A percentile compares a stretch with the other conserved stretches of the same genome.
These are phyloP conservation scores for Puccinellia tenuiflora DNA, from an alignment of 176 grass and related monocot genomes.

Conservation along the genomic window DNA sequence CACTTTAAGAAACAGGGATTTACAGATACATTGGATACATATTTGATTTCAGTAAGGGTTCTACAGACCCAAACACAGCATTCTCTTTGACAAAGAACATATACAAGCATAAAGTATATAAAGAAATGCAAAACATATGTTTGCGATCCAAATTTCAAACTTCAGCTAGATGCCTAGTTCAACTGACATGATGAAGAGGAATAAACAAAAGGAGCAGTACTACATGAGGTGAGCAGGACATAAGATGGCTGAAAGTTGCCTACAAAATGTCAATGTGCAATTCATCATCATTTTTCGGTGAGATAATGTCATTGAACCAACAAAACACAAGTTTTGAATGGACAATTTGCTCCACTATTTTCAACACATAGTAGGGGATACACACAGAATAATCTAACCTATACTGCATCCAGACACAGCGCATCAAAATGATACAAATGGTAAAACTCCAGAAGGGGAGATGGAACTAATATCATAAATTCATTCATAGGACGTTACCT, in stretches of 20 bases:
- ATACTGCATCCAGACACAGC: background rate
- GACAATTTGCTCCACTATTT: background rate
- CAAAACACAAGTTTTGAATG: background rate
- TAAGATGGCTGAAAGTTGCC: background rate
- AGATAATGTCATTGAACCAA: background rate
- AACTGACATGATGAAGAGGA: background rate
- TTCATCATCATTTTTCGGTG: background rate
- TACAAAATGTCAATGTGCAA: background rate
- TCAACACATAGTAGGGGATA: background rate
- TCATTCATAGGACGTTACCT: conserved; percentile 41
- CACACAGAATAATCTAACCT: background rate
- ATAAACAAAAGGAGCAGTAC: background rate
- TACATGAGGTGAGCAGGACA: background rate
- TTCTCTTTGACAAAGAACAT: background rate
- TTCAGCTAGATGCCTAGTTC: background rate
- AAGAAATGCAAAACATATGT: background rate
- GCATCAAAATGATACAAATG: background rate
- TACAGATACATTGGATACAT: background rate
- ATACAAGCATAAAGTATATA: background rate
- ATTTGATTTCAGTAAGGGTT: background rate
- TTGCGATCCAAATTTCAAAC: background rate
- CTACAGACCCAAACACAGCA: background rate
- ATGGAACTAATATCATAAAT: background rate
- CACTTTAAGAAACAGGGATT: background rate
- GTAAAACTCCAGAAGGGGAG: background rate